A percentile compares a stretch with the other conserved stretches of the same genome.
These are phyloP conservation scores for Coemansia sp. DNA, from an alignment of 192 early-diverging fungal genomes.

Conservation along the genomic window DNA sequence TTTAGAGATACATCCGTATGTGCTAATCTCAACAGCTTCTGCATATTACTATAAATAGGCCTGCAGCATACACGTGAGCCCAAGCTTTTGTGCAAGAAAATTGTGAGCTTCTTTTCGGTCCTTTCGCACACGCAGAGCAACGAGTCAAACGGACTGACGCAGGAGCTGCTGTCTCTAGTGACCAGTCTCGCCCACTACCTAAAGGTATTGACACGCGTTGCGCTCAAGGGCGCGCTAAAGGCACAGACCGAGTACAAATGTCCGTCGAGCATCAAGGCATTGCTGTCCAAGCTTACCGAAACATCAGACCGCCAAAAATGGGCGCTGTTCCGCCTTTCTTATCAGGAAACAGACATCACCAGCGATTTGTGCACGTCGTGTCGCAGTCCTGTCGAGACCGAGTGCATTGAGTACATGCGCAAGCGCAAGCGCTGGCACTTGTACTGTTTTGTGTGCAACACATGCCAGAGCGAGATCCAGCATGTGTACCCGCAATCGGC, in stretches of 20 bases:
- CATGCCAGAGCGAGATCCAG: slow-evolving; percentile 57
- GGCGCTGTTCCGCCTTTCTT: slow-evolving; percentile 41
- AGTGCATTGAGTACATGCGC: slow-evolving; percentile 67
- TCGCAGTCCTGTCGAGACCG: slow-evolving; percentile 78
- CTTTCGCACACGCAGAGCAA: slow-evolving; percentile 70
- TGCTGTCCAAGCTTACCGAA: slow-evolving; percentile 77
- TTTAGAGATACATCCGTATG: slow-evolving; percentile 4
- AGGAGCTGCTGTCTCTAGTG: slow-evolving; percentile 85
- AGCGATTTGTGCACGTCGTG: slow-evolving; percentile 83
- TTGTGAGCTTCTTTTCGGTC: slow-evolving; percentile 91
- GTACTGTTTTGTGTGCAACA: slow-evolving; percentile 77
- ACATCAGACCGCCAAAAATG: slow-evolving; percentile 57
- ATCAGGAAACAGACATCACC: slow-evolving; percentile 60
- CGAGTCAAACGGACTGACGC: slow-evolving; percentile 59
- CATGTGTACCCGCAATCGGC: slow-evolving; percentile 56
- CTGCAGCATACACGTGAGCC: slow-evolving; percentile 84
- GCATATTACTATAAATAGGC: slow-evolving; percentile 19
- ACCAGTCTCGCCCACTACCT: slow-evolving; percentile 89
- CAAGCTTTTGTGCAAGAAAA: slow-evolving; percentile 92
- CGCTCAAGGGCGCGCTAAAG: slow-evolving; percentile 81
- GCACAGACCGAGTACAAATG: slow-evolving; percentile 54
- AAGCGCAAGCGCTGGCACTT: slow-evolving; percentile 73
- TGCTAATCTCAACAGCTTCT: not conserved
- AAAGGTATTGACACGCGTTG: slow-evolving; percentile 86
- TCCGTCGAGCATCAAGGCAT: slow-evolving; percentile 53